phyloP scores from a whole-genome alignment of 1,139 yeast species.

The Magnusiomyces starmeri region DNA sequence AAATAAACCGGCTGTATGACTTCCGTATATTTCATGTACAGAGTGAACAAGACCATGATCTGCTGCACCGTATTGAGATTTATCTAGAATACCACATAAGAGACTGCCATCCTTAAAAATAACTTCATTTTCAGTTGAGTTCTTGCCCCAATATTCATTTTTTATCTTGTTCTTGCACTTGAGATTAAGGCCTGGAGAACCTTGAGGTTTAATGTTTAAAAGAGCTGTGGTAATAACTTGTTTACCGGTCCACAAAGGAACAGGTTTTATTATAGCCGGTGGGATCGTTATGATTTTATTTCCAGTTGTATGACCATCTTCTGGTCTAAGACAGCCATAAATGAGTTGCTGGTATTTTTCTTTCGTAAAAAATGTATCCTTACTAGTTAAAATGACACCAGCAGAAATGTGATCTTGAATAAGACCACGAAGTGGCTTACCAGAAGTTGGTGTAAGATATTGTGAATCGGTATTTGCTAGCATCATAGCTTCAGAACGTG shows the following conservation, averaged over 20 bases:
- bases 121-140: slow-evolving; percentile 79
- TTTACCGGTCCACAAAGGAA: slow-evolving; percentile 97
- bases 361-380: slow-evolving; percentile 84
- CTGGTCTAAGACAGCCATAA: slow-evolving; percentile 93
- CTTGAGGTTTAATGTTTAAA: slow-evolving; percentile 76
- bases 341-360: slow-evolving; percentile 90
- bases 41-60: slow-evolving; percentile 96
- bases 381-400: slow-evolving; percentile 95
- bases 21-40: slow-evolving; percentile 91
- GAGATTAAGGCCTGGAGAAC: slow-evolving; percentile 86
- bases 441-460: slow-evolving; percentile 96
- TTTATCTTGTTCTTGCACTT: slow-evolving; percentile 80
- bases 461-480: slow-evolving; percentile 96
- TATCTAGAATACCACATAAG: slow-evolving; percentile 87
- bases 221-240: slow-evolving; percentile 86
- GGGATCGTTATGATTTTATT: slow-evolving; percentile 68
- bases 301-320: slow-evolving; percentile 88
- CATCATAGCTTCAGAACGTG: slow-evolving; percentile 91
- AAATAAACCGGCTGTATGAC: slow-evolving; percentile 81
- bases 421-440: slow-evolving; percentile 95
- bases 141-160: slow-evolving; percentile 89
- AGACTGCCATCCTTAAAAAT: slow-evolving; percentile 81
- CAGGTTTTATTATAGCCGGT: slow-evolving; percentile 83
- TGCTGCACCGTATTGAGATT: slow-evolving; percentile 97
- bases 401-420: slow-evolving; percentile 99